These are phyloP conservation scores for Hypoxylon sp. DNA, from an alignment of 2,329 filamentous ascomycete species.

Conservation along the genomic window DNA sequence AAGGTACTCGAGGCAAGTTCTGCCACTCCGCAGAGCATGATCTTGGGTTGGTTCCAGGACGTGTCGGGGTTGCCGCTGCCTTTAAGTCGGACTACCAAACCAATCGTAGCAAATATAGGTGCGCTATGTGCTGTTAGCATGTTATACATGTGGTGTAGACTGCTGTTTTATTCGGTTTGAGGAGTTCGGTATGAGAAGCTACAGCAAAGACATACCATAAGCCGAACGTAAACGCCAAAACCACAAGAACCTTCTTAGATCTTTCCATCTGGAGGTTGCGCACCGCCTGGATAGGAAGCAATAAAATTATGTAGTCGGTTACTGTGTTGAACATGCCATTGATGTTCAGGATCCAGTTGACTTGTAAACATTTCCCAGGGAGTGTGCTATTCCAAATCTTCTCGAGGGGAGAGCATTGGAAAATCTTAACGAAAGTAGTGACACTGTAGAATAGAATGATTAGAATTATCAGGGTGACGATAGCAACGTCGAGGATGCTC, in stretches of 20 bases:
- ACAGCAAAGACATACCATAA: constrained; percentile 19
- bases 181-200: constrained; percentile 14
- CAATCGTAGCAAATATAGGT: constrained; percentile 22
- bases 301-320: constrained; percentile 38
- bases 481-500: constrained; percentile 36
- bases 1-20: neutral
- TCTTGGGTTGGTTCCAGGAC: constrained; percentile 33
- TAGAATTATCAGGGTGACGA: constrained; percentile 33
- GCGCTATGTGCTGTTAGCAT: constrained; percentile 23
- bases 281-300: constrained; percentile 41
- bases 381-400: constrained; percentile 34
- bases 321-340: constrained; percentile 41
- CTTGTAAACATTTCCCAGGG: constrained; percentile 35
- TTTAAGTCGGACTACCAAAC: constrained; percentile 25
- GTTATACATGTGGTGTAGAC: neutral
- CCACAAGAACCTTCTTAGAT: constrained; percentile 27
- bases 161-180: neutral
- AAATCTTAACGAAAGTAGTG: constrained; percentile 39
- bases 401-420: constrained; percentile 32
- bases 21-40: constrained; percentile 37
- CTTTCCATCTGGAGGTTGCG: constrained; percentile 32
- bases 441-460: constrained; percentile 30
- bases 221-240: constrained; percentile 42
- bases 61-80: constrained; percentile 25
- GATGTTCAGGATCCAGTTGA: constrained; percentile 22